Conservation (phyloP, 441 rosid species). For the Capsella rubella region DNA sequence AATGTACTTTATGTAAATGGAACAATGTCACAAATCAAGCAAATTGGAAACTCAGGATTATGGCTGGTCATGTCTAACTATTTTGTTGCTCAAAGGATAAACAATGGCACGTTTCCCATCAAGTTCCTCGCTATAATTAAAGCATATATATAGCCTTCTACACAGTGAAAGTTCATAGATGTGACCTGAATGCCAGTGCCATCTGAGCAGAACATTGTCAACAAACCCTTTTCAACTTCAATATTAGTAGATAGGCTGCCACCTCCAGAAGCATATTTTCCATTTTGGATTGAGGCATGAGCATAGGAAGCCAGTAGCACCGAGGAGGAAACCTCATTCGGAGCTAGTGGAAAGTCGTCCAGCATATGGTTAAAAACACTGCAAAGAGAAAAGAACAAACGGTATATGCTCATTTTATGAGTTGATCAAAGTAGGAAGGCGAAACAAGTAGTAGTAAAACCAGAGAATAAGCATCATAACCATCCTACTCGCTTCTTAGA, state of each 20-base stretch:
- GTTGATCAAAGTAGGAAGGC: constrained; percentile 20
- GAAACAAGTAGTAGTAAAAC: constrained; percentile 13
- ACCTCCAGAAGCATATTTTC: constrained; percentile 74
- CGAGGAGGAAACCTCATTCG: constrained; percentile 88
- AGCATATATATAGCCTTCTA: constrained; percentile 9
- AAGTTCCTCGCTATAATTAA: constrained; percentile 17
- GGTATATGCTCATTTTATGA: constrained; percentile 32
- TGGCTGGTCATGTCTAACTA: constrained; percentile 30
- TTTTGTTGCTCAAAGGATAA: neutral
- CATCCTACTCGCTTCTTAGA: constrained; percentile 90
- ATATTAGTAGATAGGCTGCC: constrained; percentile 63
- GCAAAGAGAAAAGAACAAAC: constrained; percentile 40
- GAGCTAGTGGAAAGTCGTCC: constrained; percentile 90
- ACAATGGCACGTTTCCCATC: constrained; percentile 22
- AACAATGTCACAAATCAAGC: neutral
- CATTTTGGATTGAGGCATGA: constrained; percentile 68
- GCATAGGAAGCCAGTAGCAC: constrained; percentile 79
- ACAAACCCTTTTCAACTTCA: constrained; percentile 91
- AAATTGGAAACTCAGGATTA: constrained; percentile 26
- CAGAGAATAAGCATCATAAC: constrained; percentile 43
- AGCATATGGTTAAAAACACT: constrained; percentile 92
- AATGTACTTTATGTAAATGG: neutral
- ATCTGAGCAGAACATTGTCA: constrained; percentile 86
- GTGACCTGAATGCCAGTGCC: constrained; percentile 80
- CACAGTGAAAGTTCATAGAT: constrained; percentile 30